Conservation (phyloP, 768 basidiomycete genomes). For the Lentinula raphanica region DNA sequence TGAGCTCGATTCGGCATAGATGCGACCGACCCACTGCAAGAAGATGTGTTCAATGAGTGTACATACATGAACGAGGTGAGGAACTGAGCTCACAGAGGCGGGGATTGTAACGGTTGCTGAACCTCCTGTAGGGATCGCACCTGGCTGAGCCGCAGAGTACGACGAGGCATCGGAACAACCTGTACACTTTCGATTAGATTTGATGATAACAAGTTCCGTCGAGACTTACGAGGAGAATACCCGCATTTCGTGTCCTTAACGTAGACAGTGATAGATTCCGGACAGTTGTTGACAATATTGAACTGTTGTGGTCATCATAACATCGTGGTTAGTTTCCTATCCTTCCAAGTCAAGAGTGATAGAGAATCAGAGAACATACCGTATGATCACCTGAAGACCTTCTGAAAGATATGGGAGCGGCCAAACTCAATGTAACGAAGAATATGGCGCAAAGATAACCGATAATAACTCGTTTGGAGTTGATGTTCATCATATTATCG, state of each 20-base stretch:
- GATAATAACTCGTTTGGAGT: not conserved
- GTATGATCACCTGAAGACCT: not conserved
- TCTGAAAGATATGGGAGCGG: not conserved
- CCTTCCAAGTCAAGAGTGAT: not conserved
- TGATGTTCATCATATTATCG: not conserved
- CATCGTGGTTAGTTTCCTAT: too few relatives aligned
- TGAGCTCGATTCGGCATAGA: slow-evolving; percentile 30
- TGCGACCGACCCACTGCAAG: slow-evolving; percentile 35
- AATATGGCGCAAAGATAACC: not conserved
- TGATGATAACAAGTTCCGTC: not conserved
- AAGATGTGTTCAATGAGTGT: not conserved
- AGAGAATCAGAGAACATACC: not conserved
- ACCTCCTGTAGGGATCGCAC: not conserved
- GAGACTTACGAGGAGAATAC: not conserved
- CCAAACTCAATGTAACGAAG: not conserved
- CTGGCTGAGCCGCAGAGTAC: slow-evolving; percentile 5
- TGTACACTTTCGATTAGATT: not conserved
- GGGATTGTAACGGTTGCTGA: not conserved
- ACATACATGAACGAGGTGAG: too few relatives aligned
- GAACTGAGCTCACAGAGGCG: not conserved
- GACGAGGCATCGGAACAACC: not conserved
- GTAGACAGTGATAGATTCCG: not conserved
- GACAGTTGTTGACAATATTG: not conserved
- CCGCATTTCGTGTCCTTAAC: not conserved
- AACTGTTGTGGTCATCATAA: too few relatives aligned